Evolutionary conservation across 2,329 filamentous ascomycete species (phyloP), one percentile per base, ranked within the genome.

Genomic region (Penicillium thymicola): DNA sequence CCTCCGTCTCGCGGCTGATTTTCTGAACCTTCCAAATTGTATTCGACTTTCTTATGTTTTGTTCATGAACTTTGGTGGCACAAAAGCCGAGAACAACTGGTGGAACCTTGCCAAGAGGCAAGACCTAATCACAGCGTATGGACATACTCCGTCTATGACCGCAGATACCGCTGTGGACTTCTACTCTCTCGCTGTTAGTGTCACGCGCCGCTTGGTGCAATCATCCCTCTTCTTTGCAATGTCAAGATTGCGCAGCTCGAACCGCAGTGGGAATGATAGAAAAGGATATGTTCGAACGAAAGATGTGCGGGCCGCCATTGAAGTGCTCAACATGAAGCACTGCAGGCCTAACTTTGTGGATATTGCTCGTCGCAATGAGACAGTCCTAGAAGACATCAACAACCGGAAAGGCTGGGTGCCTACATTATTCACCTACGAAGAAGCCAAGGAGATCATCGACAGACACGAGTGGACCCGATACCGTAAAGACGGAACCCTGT

Each of bases 161-260:
- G 83, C 86, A 7, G 92, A 89, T 2, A 86, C 89, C 0, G 81
- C 95, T n/a, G 81, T 84, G 5, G 90, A 94, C 64, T 87, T 96
- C 43, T 81, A 92, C 66, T 82, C 83, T 9, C 72, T 96, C 2
- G 78, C 82, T 0, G 70, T 89, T 1, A 88, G 83, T 51, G 63
- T 94, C 14, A 92, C 89, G 0, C 84, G 83, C 57, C 82, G 89
- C 13, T 74, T 96, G 1, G 78, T 94, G 2, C 84, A 89, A 45
- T 84, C 88, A 0, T 78, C 85, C 0, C 75, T 94, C 0, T 89
- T 88, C 65, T 83, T 90, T 56, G 84, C 87, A n/a, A 82, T 84
- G 69, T 88, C 88, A 2, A 81, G 90, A 41, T 74, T 91, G 25
- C 81, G 85, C 51, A 79, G 85, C 37, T 74, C 70, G 64, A 70